Evolutionary conservation across 2,329 filamentous ascomycete genomes (phyloP).

Genomic region (Alternaria arbusti): DNA sequence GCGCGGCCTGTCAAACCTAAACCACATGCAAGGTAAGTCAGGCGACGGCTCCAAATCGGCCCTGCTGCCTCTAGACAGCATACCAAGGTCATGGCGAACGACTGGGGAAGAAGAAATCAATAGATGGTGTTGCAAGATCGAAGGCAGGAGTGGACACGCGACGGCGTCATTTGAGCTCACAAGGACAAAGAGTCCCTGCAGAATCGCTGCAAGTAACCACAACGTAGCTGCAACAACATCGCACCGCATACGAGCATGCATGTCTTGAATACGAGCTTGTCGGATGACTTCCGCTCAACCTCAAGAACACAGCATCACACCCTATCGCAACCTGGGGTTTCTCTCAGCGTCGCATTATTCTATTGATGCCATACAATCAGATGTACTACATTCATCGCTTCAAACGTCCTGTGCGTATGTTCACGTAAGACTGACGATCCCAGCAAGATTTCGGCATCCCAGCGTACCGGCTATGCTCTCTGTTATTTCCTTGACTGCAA

Average conservation of each 20-base stretch:
- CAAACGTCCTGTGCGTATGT: not conserved
- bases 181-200: not conserved
- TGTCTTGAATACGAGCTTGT: not conserved
- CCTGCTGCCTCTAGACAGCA: conserved; percentile 14
- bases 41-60: conserved; percentile 23
- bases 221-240: not conserved
- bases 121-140: conserved; percentile 16
- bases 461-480: not conserved
- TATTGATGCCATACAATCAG: not conserved
- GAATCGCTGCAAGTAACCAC: conserved; percentile 1
- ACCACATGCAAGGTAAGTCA: conserved; percentile 23
- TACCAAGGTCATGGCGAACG: conserved; percentile 11
- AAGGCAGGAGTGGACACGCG: conserved; percentile 22
- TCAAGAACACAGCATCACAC: not conserved
- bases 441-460: not conserved
- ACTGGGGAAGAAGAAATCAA: conserved; percentile 15
- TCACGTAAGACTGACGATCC: not conserved
- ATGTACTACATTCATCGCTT: not conserved
- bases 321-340: not conserved
- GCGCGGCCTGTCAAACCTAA: conserved; percentile 1
- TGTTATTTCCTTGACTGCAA: not conserved
- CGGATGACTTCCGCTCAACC: not conserved
- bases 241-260: conserved; percentile 2
- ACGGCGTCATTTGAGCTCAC: conserved; percentile 15
- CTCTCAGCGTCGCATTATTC: not conserved